phyloP scores from a whole-genome alignment of 768 basidiomycete species.

The Suillus weaverae region DNA sequence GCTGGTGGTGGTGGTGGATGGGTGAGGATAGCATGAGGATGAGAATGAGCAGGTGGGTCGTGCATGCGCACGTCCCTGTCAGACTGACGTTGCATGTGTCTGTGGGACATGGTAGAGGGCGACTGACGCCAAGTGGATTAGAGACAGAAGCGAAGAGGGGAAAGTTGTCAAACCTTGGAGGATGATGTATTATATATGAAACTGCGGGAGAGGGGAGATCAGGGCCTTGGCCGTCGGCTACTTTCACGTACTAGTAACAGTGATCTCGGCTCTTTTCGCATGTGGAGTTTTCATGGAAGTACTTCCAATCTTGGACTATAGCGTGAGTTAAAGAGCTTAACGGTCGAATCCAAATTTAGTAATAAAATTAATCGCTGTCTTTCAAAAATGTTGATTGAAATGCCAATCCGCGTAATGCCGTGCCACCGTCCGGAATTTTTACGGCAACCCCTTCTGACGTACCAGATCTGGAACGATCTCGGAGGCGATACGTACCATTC shows the following conservation, averaged over 20 bases:
- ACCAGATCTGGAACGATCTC: constrained; percentile 27
- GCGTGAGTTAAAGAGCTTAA: constrained; percentile 46
- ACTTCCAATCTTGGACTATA: constrained; percentile 32
- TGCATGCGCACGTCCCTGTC: constrained; percentile 67
- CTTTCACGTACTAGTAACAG: constrained; percentile 22
- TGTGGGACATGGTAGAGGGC: constrained; percentile 51
- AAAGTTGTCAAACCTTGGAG: constrained; percentile 44
- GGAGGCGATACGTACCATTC: constrained; percentile 33
- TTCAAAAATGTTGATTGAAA: constrained; percentile 18
- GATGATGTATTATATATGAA: constrained; percentile 60
- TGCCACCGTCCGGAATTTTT: constrained; percentile 29
- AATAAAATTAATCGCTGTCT: constrained; percentile 17
- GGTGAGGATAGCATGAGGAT: constrained; percentile 43
- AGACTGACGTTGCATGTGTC: constrained; percentile 59
- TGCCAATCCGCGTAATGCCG: constrained; percentile 29
- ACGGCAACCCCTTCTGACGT: constrained; percentile 22
- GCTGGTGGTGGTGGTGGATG: constrained; percentile 34
- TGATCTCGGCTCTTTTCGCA: constrained; percentile 11
- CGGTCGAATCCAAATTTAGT: constrained; percentile 26
- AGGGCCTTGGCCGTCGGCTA: constrained; percentile 43
- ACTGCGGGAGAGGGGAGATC: constrained; percentile 43
- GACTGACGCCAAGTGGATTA: constrained; percentile 28
- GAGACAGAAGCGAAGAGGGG: constrained; percentile 42
- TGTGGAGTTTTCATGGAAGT: constrained; percentile 38
- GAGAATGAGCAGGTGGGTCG: constrained; percentile 48